Evolutionary conservation across 2,329 filamentous ascomycete genomes (phyloP).

Genomic region (Colletotrichum plurivorum): DNA sequence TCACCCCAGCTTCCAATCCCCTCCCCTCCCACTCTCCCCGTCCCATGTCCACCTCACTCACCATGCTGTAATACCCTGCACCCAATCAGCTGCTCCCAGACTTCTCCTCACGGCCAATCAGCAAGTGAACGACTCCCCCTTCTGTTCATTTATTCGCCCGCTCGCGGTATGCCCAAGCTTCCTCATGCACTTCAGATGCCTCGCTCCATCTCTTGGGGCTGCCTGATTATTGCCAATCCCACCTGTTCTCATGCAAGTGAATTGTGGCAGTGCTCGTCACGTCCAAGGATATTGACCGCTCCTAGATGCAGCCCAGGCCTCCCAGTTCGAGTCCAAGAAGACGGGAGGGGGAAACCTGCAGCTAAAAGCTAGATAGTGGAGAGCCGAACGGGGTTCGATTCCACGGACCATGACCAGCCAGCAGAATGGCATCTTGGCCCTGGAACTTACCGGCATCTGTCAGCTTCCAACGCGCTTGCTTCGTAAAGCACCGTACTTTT

Average conservation of each 20-base stretch:
- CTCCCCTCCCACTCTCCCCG: slow-evolving; percentile 14
- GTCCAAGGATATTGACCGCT: slow-evolving; percentile 21
- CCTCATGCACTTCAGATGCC: neutral
- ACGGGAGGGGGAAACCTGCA: neutral
- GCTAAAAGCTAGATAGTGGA: neutral
- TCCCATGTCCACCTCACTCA: slow-evolving; percentile 25
- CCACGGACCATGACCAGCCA: neutral
- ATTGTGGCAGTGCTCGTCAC: slow-evolving; percentile 30
- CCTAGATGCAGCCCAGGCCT: slow-evolving; percentile 6
- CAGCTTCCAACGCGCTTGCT: neutral
- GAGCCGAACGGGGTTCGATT: slow-evolving; percentile 1
- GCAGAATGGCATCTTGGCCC: slow-evolving; percentile 3
- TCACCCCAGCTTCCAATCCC: slow-evolving; percentile 31
- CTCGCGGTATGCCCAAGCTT: neutral
- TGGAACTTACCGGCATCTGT: neutral
- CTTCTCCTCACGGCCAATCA: slow-evolving; percentile 22
- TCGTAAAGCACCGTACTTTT: neutral
- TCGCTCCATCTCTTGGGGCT: slow-evolving; percentile 4
- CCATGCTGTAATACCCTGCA: slow-evolving; percentile 26
- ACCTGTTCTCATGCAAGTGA: slow-evolving; percentile 24
- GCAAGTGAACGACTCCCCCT: slow-evolving; percentile 10
- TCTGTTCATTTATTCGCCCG: slow-evolving; percentile 22
- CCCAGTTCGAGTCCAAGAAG: neutral
- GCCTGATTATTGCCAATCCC: slow-evolving; percentile 1
- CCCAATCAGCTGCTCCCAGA: slow-evolving; percentile 25